Evolutionary conservation across 495 filamentous ascomycete genomes (phyloP).

Genomic region (Amphirosellinia nigrospora): DNA sequence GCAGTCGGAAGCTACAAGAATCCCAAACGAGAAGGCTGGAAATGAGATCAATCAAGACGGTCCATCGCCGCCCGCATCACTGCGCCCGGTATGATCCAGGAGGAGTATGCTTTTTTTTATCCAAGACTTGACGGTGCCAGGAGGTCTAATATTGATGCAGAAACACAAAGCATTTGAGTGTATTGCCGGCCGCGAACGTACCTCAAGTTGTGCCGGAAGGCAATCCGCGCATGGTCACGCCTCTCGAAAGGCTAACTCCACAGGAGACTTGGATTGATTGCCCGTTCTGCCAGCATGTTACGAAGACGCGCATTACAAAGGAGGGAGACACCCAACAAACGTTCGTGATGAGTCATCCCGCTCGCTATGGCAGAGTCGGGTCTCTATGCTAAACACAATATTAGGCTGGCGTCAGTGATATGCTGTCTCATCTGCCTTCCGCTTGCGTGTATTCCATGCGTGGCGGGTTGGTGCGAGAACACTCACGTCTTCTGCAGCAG

Average conservation of each 20-base stretch:
- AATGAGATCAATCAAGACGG: background rate
- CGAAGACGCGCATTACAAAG: conserved; percentile 26
- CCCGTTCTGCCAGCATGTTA: conserved; percentile 38
- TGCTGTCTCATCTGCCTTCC: conserved; percentile 42
- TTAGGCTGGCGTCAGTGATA: conserved; percentile 37
- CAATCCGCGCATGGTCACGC: conserved; percentile 33
- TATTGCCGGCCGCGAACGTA: background rate
- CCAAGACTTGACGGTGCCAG: too few species aligned
- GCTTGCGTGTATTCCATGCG: conserved; percentile 41
- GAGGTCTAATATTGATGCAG: background rate
- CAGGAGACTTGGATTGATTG: conserved; percentile 40
- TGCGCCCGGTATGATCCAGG: conserved; percentile 11
- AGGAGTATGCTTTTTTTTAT: conserved; percentile 17
- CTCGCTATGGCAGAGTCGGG: background rate
- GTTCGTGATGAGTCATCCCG: conserved; percentile 26
- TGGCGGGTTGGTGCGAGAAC: conserved; percentile 44
- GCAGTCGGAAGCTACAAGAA: background rate
- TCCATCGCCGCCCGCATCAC: conserved; percentile 9
- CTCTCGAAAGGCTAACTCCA: conserved; percentile 35
- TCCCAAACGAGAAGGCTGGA: background rate
- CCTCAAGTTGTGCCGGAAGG: conserved; percentile 12
- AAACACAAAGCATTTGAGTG: background rate
- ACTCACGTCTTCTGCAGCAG: conserved; percentile 36
- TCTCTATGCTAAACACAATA: background rate
- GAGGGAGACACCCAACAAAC: conserved; percentile 41